Conservation (phyloP, 768 basidiomycete genomes). For the Tricholoma hemisulphureum region DNA sequence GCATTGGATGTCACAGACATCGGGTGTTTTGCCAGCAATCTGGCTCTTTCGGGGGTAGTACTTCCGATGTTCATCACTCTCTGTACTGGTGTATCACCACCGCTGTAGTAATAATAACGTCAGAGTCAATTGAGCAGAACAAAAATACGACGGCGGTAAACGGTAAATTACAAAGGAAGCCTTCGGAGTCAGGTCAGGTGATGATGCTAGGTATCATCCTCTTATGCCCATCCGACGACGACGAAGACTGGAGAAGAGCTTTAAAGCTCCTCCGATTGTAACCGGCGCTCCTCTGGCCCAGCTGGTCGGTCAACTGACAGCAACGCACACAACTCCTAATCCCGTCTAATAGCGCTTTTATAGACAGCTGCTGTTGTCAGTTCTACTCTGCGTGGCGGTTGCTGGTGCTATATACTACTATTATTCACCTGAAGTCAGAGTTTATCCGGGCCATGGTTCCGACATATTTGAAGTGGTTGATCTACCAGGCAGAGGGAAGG, state of each 20-base stretch:
- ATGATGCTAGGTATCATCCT: too few relatives aligned
- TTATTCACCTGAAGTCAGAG: background rate
- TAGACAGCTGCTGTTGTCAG: background rate
- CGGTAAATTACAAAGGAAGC: too few relatives aligned
- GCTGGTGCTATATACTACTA: background rate
- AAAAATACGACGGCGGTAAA: too few relatives aligned
- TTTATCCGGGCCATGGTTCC: background rate
- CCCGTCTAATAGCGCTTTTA: background rate
- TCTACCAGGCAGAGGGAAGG: conserved; percentile 56
- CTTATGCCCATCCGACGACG: background rate
- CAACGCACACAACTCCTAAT: background rate
- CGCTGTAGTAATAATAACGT: too few relatives aligned
- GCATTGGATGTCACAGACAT: too few relatives aligned
- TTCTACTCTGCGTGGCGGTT: background rate
- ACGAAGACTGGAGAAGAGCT: background rate
- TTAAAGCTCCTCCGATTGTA: background rate
- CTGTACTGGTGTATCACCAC: too few relatives aligned
- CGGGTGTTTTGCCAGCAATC: too few relatives aligned
- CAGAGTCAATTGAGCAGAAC: too few relatives aligned
- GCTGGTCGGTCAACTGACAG: background rate
- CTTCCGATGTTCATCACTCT: too few relatives aligned
- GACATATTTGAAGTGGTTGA: conserved; percentile 41
- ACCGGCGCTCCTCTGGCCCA: background rate
- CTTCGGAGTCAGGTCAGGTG: too few relatives aligned
- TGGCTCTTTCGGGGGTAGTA: too few relatives aligned